Evolutionary conservation across 2,329 filamentous ascomycete genomes (phyloP).

Genomic region (Paraconiothyrium brasiliense): DNA sequence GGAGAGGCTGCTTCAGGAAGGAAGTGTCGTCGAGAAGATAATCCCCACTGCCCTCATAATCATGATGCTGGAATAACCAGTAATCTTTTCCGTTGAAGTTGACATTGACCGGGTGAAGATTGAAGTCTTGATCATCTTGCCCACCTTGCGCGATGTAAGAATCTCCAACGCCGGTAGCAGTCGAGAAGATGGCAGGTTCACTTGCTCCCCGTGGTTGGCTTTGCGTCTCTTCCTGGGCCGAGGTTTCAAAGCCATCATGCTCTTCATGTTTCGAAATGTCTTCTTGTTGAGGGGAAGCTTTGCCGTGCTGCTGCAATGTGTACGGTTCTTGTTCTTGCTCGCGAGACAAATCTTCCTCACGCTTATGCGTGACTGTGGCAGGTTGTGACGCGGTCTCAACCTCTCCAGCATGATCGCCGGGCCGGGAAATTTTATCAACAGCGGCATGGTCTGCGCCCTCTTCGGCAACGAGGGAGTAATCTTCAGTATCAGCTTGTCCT

Average conservation of each 20-base stretch:
- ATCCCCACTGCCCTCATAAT: constrained; percentile 41
- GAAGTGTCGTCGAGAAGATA: constrained; percentile 41
- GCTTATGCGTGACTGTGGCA: background rate
- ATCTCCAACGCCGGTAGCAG: constrained; percentile 6
- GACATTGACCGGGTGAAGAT: constrained; percentile 36
- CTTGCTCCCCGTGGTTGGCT: background rate
- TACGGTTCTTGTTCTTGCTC: background rate
- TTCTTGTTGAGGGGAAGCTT: background rate
- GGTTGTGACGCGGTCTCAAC: background rate
- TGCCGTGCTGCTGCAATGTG: background rate
- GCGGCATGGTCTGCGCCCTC: background rate
- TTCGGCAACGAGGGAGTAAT: constrained; percentile 15
- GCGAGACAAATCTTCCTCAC: background rate
- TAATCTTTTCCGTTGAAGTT: constrained; percentile 41
- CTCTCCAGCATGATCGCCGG: background rate
- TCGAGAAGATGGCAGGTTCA: constrained; percentile 16
- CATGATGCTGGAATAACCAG: constrained; percentile 44
- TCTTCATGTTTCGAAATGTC: background rate
- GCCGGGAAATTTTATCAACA: background rate
- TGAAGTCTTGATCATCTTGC: constrained; percentile 17
- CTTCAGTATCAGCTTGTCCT: constrained; percentile 15
- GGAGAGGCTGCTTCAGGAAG: constrained; percentile 49
- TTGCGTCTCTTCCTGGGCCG: background rate
- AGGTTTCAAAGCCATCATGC: background rate
- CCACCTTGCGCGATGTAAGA: constrained; percentile 21